Conservation (phyloP, 2,329 filamentous ascomycete genomes). For the Pseudogymnoascus sp. region DNA sequence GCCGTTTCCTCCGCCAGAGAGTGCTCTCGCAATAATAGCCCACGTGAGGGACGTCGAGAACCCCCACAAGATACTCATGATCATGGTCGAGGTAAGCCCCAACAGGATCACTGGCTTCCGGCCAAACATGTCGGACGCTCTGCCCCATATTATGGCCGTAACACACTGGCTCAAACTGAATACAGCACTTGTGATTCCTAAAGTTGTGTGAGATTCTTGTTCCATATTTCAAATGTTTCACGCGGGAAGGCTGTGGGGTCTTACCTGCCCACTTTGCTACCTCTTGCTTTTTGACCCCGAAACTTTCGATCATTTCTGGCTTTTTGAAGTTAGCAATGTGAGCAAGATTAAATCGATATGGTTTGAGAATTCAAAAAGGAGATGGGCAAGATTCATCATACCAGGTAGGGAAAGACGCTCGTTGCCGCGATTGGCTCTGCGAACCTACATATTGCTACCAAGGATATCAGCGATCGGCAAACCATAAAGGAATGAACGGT, state of each 20-base stretch:
- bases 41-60: slow-evolving; percentile 71
- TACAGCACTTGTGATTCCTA: slow-evolving; percentile 53
- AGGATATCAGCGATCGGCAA: slow-evolving; percentile 7
- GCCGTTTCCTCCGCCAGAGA: slow-evolving; percentile 80
- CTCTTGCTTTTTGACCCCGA: slow-evolving; percentile 61
- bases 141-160: slow-evolving; percentile 68
- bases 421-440: slow-evolving; percentile 68
- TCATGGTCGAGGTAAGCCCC: slow-evolving; percentile 71
- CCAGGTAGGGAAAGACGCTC: slow-evolving; percentile 35
- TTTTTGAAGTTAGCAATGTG: slow-evolving; percentile 29
- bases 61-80: slow-evolving; percentile 73
- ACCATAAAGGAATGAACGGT: background rate
- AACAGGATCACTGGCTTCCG: slow-evolving; percentile 74
- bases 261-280: slow-evolving; percentile 72
- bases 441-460: slow-evolving; percentile 65
- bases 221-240: slow-evolving; percentile 3
- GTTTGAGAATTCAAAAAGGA: background rate
- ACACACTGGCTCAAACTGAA: slow-evolving; percentile 66
- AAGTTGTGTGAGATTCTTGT: slow-evolving; percentile 10
- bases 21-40: slow-evolving; percentile 67
- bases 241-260: background rate
- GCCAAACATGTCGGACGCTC: slow-evolving; percentile 68
- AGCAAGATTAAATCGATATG: background rate
- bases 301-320: slow-evolving; percentile 77
- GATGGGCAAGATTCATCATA: slow-evolving; percentile 22